Percentiles rank a stretch among this genome's conserved stretches.
Conservation (phyloP, 768 basidiomycete genomes). For the Amanita molliuscula region DNA sequence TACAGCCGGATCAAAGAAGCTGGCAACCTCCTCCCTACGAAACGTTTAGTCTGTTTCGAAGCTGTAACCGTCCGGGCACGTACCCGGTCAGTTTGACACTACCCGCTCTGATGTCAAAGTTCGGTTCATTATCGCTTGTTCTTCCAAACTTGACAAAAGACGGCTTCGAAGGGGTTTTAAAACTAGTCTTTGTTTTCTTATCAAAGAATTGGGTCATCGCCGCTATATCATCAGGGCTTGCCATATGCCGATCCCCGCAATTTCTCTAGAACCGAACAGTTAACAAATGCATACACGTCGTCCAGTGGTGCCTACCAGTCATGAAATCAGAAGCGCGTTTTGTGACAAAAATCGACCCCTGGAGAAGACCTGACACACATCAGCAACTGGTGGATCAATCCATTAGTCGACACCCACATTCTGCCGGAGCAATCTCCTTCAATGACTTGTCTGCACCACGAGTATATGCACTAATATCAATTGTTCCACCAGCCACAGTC, state of each 20-base stretch:
- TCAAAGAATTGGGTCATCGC: conserved; percentile 31
- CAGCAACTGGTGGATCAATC: conserved; percentile 16
- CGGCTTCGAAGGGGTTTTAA: conserved; percentile 20
- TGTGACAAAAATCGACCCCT: neutral
- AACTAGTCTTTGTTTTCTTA: conserved; percentile 34
- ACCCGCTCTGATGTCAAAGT: conserved; percentile 31
- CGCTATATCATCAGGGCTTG: conserved; percentile 24
- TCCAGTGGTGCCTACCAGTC: neutral
- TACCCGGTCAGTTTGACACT: conserved; percentile 13
- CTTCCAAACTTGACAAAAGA: conserved; percentile 39
- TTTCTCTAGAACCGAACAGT: neutral
- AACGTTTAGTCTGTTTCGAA: conserved; percentile 10
- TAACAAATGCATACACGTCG: neutral
- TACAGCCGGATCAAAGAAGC: conserved; percentile 3
- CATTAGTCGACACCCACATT: neutral
- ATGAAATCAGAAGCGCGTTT: neutral
- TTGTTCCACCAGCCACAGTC: conserved; percentile 2
- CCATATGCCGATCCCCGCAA: conserved; percentile 6
- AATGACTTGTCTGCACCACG: neutral
- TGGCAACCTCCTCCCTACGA: conserved; percentile 6
- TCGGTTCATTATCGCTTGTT: conserved; percentile 25
- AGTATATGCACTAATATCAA: conserved; percentile 5
- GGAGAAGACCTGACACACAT: conserved; percentile 8
- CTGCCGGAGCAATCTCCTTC: neutral
- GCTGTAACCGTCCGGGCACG: no score